Percentiles rank a stretch among this genome's conserved stretches.
phyloP scores from a whole-genome alignment of 1,284 basidiomycete genomes.

The Naganishia sp. region DNA sequence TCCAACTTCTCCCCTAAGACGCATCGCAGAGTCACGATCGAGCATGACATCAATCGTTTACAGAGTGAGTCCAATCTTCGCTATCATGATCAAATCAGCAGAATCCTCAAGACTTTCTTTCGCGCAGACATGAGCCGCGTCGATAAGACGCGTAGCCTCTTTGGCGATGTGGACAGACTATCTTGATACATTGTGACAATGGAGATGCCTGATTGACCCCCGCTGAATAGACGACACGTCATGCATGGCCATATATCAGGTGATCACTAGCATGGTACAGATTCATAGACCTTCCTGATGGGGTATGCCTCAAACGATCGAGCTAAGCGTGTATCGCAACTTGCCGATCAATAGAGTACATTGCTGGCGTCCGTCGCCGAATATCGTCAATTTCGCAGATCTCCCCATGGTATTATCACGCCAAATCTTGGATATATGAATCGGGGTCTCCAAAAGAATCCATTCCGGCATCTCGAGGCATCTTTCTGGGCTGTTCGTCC shows the following conservation, averaged over 20 bases:
- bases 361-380: too few relatives aligned
- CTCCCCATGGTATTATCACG: too few relatives aligned
- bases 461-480: neutral
- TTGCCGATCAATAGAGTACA: too few relatives aligned
- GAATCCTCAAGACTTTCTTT: neutral
- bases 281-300: neutral
- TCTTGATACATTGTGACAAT: neutral
- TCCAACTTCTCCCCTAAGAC: slow-evolving; percentile 42
- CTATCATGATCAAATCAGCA: neutral
- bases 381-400: neutral
- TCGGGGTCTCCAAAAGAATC: slow-evolving; percentile 7
- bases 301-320: neutral
- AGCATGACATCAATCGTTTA: slow-evolving; percentile 50
- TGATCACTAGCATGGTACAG: neutral
- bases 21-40: slow-evolving; percentile 49
- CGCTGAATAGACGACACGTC: neutral
- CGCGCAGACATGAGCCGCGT: slow-evolving; percentile 8
- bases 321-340: too few relatives aligned
- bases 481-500: neutral
- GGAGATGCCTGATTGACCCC: too few relatives aligned
- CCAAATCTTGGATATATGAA: neutral
- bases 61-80: slow-evolving; percentile 41
- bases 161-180: neutral
- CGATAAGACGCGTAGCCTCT: slow-evolving; percentile 13
- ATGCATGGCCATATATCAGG: neutral